These are phyloP conservation scores for Zygoascus hellenicus DNA, from an alignment of 1,139 yeast species.

Conservation along the genomic window DNA sequence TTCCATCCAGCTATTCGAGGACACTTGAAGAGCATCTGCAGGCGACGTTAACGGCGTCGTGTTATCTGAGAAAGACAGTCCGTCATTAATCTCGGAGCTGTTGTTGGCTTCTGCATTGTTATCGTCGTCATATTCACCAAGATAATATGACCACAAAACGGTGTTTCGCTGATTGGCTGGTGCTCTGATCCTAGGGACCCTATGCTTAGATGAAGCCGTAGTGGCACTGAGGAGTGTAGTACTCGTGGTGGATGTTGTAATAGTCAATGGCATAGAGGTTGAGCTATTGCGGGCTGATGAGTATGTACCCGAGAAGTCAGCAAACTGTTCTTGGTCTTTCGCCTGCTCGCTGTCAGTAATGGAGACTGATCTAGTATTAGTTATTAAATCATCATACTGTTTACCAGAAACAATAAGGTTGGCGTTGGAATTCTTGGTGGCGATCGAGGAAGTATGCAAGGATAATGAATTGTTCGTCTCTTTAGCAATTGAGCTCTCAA, in stretches of 20 bases:
- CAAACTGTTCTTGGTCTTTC: not conserved
- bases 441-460: too few relatives aligned
- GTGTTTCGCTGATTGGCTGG: not conserved
- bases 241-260: too few relatives aligned
- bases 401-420: too few relatives aligned
- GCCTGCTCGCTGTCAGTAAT: not conserved
- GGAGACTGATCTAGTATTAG: too few relatives aligned
- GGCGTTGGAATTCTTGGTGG: too few relatives aligned
- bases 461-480: too few relatives aligned
- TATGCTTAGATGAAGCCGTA: not conserved
- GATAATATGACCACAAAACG: constrained; percentile 8
- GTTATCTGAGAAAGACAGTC: not conserved
- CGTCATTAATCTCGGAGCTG: not conserved
- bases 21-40: not conserved
- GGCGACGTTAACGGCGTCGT: constrained; percentile 7
- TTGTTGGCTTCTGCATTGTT: not conserved
- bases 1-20: not conserved
- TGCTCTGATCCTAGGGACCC: not conserved
- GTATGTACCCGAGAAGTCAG: not conserved
- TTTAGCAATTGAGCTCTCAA: too few relatives aligned
- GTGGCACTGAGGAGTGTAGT: too few relatives aligned
- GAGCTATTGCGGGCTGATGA: too few relatives aligned
- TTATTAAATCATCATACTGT: too few relatives aligned
- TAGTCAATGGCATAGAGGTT: too few relatives aligned
- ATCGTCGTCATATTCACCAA: constrained; percentile 4